Conservation (phyloP, 2,329 filamentous ascomycete genomes). For the Aspergillus jensenii region DNA sequence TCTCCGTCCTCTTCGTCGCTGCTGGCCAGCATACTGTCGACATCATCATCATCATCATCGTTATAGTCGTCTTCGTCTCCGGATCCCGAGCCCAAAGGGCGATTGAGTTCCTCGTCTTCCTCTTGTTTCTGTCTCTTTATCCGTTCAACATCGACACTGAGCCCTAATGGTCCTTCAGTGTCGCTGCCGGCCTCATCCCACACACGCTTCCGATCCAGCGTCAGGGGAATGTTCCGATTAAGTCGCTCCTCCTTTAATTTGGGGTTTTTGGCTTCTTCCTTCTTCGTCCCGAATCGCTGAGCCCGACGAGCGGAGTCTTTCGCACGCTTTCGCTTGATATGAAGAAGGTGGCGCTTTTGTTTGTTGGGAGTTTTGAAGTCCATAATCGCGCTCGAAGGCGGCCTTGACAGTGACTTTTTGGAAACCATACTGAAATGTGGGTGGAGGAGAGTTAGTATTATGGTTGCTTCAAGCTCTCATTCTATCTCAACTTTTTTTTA, state of each 20-base stretch:
- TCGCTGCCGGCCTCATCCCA: conserved; percentile 75
- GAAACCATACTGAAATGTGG: conserved; percentile 46
- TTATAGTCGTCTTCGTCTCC: conserved; percentile 30
- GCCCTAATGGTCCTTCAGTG: conserved; percentile 46
- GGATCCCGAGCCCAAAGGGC: conserved; percentile 28
- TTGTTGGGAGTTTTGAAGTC: conserved; percentile 71
- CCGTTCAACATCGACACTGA: conserved; percentile 50
- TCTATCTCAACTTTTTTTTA: conserved; percentile 11
- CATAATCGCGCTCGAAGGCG: conserved; percentile 46
- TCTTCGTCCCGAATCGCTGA: conserved; percentile 73
- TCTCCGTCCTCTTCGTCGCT: conserved; percentile 55
- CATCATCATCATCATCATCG: conserved; percentile 47
- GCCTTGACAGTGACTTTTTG: conserved; percentile 44
- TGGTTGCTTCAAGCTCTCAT: conserved; percentile 5
- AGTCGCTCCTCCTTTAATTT: conserved; percentile 70
- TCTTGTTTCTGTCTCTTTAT: conserved; percentile 49
- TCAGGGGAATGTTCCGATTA: conserved; percentile 74
- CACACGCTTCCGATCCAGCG: conserved; percentile 81
- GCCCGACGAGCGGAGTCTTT: conserved; percentile 74
- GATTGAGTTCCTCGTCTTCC: conserved; percentile 44
- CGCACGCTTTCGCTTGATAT: conserved; percentile 76
- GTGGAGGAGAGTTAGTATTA: background rate
- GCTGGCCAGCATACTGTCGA: conserved; percentile 72
- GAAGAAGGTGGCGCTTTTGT: conserved; percentile 71
- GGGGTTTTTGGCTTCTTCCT: conserved; percentile 82